Evolutionary conservation across 768 basidiomycete genomes (phyloP), one percentile per base, ranked within the genome.

Genomic region (Coprinopsis cinerea): DNA sequence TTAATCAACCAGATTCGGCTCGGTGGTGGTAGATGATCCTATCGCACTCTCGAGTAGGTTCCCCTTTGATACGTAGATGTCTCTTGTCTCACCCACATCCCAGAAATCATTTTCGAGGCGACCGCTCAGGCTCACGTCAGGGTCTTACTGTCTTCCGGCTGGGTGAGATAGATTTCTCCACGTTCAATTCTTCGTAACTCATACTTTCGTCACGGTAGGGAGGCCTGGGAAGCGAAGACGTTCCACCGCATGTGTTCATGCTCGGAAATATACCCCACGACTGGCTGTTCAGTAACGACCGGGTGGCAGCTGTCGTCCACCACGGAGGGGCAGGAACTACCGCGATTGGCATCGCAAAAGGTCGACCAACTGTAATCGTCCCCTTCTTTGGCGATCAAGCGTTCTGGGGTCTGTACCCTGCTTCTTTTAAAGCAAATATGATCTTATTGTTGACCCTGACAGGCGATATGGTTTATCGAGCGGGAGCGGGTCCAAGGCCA

Each of bases 241-340:
- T 80, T n/a, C 81, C 81, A 14, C 50, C 70, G 0, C 69, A 78
- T 48, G 66, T 83, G 17, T 81, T 80, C 64, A 79, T 85, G 37
- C 69, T 83, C n/a, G 81, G 74, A 57, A 81, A 79, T 53, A 73
- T 83, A 4, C 83, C 83, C 0, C 82, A 83, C 59, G 83, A 85
- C 59, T 85, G 83, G 83, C 68, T 85, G 3, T 85, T 83, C 54
- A 73, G 72, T 27, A 61, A 78, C 1, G 68, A 64, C 0, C 69
- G 77, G 14, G 81, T 83, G 1, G 60, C 74, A 10, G 79, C 80
- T 0, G 79, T 85, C 1, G 76, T 79, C 6, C 81, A 83, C 59
- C 82, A 78, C 58, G 83, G 82, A 1, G 82, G 81, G 2, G 83
- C 83, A 6, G 83, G 83, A 0, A 85, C 83, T 0, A 83, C 79